Percentiles rank a stretch among this genome's conserved stretches.
Evolutionary conservation across 1,284 basidiomycete species (phyloP).

Genomic region (Pterula multifida): DNA sequence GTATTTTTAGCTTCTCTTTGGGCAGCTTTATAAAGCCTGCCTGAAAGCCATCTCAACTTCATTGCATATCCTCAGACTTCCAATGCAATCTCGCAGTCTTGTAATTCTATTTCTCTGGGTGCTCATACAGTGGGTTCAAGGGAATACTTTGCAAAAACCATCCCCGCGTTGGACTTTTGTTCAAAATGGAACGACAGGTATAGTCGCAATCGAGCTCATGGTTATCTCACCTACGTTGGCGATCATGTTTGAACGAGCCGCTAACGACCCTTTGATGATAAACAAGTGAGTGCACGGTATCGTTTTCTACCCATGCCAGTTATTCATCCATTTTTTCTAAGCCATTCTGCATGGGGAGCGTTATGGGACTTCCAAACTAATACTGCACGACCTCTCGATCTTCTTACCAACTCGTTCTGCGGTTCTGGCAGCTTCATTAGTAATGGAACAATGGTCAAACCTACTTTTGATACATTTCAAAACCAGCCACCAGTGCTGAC

Average conservation of each 20-base stretch:
- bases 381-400: background rate
- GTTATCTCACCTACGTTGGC: background rate
- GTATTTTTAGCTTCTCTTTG: no score
- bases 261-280: conserved; percentile 1
- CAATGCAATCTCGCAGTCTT: no score
- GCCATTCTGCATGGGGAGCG: conserved; percentile 1
- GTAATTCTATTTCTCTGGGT: background rate
- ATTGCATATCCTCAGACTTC: no score
- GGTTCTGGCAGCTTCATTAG: background rate
- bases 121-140: background rate
- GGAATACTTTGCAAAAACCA: no score
- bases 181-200: background rate
- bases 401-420: conserved; percentile 2
- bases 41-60: no score
- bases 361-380: background rate
- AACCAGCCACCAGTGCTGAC: background rate
- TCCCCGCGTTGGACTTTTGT: background rate
- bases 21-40: no score
- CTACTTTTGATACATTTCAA: background rate
- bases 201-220: conserved; percentile 1
- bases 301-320: background rate
- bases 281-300: background rate
- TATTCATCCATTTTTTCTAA: background rate
- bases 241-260: background rate
- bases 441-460: background rate